phyloP scores from a whole-genome alignment of 2,329 filamentous ascomycete genomes.

The Botrytis porri region DNA sequence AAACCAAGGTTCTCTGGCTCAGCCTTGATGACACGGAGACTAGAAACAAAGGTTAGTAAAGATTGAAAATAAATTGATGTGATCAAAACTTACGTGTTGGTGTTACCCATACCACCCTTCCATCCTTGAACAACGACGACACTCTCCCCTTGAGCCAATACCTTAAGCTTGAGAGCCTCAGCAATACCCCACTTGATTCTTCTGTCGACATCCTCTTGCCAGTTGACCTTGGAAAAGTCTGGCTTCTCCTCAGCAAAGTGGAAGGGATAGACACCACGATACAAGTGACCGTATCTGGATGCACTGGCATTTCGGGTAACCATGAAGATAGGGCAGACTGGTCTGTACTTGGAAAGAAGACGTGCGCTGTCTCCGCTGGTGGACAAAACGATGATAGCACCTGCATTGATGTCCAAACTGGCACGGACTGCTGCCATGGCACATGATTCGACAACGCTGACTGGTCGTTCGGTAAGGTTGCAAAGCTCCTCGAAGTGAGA shows the following conservation, averaged over 20 bases:
- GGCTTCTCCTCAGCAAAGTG: slow-evolving; percentile 90
- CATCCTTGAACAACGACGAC: slow-evolving; percentile 86
- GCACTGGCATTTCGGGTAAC: slow-evolving; percentile 84
- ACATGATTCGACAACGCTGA: slow-evolving; percentile 86
- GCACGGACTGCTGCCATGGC: slow-evolving; percentile 96
- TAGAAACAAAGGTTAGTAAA: slow-evolving; percentile 20
- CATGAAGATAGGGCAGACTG: slow-evolving; percentile 99
- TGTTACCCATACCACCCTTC: slow-evolving; percentile 89
- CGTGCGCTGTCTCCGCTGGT: slow-evolving; percentile 94
- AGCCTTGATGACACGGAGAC: slow-evolving; percentile 38
- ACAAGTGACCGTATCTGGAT: slow-evolving; percentile 88
- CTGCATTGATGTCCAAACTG: slow-evolving; percentile 92
- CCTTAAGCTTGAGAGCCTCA: slow-evolving; percentile 78
- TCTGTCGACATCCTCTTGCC: slow-evolving; percentile 98
- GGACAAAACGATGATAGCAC: slow-evolving; percentile 92
- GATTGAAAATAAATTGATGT: not conserved
- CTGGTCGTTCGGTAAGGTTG: slow-evolving; percentile 76
- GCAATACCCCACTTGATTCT: slow-evolving; percentile 96
- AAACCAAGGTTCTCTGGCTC: slow-evolving; percentile 35
- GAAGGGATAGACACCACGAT: slow-evolving; percentile 98
- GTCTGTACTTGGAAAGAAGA: slow-evolving; percentile 96
- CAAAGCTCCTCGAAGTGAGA: slow-evolving; percentile 95
- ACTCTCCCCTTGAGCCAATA: slow-evolving; percentile 68
- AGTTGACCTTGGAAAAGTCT: slow-evolving; percentile 87
- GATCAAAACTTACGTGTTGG: slow-evolving; percentile 59